phyloP scores from a whole-genome alignment of 163 green algal species.

The Botryococcus braunii region DNA sequence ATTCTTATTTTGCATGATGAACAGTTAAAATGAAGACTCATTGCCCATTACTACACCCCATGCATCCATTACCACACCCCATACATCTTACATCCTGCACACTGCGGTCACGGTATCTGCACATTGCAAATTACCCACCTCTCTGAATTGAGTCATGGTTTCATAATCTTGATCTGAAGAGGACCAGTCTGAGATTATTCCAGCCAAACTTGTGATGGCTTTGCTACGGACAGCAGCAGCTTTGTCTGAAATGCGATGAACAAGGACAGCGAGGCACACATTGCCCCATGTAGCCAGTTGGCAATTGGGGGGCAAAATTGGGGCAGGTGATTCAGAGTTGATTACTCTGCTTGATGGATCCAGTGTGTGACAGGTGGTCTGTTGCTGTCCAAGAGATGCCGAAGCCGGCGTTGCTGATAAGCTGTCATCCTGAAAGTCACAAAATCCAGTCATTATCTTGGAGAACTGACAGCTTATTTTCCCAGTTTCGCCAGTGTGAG shows the following conservation, averaged over 20 bases:
- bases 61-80: too few species aligned
- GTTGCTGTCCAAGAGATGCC: background rate
- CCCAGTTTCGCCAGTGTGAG: background rate
- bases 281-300: slow-evolving; percentile 38
- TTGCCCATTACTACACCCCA: too few species aligned
- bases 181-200: slow-evolving; percentile 1
- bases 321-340: background rate
- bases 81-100: too few species aligned
- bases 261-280: slow-evolving; percentile 47
- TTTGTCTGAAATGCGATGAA: slow-evolving; percentile 53
- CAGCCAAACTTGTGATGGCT: slow-evolving; percentile 41
- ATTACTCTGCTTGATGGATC: background rate
- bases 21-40: background rate
- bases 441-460: background rate
- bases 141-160: background rate
- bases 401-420: background rate
- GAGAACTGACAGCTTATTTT: background rate
- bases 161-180: background rate
- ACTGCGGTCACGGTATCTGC: background rate
- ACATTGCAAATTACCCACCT: background rate
- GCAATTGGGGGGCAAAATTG: slow-evolving; percentile 1
- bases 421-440: background rate
- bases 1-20: slow-evolving; percentile 1
- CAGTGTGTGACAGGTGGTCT: too few species aligned
- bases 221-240: slow-evolving; percentile 42